Conservation (phyloP, 441 rosid genomes). For the Adansonia madagascariensis region DNA sequence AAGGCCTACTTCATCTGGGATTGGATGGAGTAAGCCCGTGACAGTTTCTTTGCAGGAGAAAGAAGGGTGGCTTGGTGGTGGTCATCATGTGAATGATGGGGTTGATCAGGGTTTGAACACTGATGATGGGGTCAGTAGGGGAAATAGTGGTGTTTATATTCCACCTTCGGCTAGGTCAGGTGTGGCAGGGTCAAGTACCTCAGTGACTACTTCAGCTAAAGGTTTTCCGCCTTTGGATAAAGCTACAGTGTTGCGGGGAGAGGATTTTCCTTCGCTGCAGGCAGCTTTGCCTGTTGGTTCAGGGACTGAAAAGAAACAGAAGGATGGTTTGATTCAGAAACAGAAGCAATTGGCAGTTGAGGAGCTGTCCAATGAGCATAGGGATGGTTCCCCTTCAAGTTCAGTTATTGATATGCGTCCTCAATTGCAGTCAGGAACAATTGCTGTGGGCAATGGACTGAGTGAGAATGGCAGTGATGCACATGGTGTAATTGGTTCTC, state of each 20-base stretch:
- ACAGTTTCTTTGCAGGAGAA: slow-evolving; percentile 56
- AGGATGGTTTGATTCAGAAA: slow-evolving; percentile 64
- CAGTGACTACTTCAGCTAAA: slow-evolving; percentile 41
- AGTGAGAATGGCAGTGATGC: slow-evolving; percentile 45
- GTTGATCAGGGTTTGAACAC: slow-evolving; percentile 41
- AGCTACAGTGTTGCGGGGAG: slow-evolving; percentile 76
- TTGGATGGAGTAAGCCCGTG: slow-evolving; percentile 88
- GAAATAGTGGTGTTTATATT: slow-evolving; percentile 45
- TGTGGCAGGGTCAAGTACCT: slow-evolving; percentile 29
- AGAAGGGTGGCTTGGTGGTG: slow-evolving; percentile 40
- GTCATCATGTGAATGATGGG: slow-evolving; percentile 36
- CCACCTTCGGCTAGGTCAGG: slow-evolving; percentile 58
- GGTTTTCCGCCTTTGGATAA: slow-evolving; percentile 48
- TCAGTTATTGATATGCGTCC: slow-evolving; percentile 64
- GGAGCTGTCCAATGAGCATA: slow-evolving; percentile 47
- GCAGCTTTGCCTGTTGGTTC: slow-evolving; percentile 68
- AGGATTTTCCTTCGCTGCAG: slow-evolving; percentile 87
- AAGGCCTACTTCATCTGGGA: slow-evolving; percentile 77
- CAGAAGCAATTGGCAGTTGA: slow-evolving; percentile 59
- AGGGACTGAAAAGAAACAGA: slow-evolving; percentile 68
- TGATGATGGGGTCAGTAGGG: slow-evolving; percentile 55
- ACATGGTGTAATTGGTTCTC: slow-evolving; percentile 42
- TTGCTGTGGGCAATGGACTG: slow-evolving; percentile 38
- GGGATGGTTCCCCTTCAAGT: slow-evolving; percentile 39
- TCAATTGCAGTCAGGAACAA: slow-evolving; percentile 49